These are phyloP conservation scores for Cladosporium sp. DNA, from an alignment of 2,329 filamentous ascomycete genomes.

Conservation along the genomic window DNA sequence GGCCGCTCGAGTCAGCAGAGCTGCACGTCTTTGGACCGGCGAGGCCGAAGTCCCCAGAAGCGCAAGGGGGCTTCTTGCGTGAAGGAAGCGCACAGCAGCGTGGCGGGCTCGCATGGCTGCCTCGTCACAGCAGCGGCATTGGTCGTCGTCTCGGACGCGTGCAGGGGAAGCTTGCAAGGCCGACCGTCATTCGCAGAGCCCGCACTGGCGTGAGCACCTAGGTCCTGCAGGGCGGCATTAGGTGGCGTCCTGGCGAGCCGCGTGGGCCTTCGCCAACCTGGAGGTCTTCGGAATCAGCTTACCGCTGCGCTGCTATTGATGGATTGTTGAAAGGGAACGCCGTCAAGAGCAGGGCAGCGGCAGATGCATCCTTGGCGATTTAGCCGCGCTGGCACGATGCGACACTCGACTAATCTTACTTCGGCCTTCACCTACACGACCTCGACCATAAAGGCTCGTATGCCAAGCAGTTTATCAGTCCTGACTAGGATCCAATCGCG, in stretches of 20 bases:
- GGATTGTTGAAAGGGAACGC: neutral
- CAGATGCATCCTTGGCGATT: too few species aligned
- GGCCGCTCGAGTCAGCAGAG: slow-evolving; percentile 1
- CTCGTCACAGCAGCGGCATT: neutral
- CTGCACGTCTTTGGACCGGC: neutral
- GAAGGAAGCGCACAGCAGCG: slow-evolving; percentile 1
- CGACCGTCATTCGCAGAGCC: neutral
- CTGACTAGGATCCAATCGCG: too few species aligned
- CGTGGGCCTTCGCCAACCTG: neutral
- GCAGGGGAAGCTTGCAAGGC: neutral
- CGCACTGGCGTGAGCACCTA: too few species aligned
- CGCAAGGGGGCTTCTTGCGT: neutral
- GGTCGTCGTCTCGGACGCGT: neutral
- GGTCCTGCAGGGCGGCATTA: neutral
- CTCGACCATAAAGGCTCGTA: too few species aligned
- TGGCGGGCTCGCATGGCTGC: slow-evolving; percentile 1
- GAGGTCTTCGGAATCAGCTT: neutral
- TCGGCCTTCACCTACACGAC: too few species aligned
- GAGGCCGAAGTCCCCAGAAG: neutral
- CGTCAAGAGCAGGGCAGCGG: too few species aligned
- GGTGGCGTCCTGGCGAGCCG: neutral
- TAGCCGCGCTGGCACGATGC: too few species aligned
- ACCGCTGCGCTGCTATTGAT: neutral
- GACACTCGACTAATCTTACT: too few species aligned
- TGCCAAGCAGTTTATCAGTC: too few species aligned